phyloP scores from a whole-genome alignment of 192 early-diverging fungal genomes.

The Physocladia obscura region DNA sequence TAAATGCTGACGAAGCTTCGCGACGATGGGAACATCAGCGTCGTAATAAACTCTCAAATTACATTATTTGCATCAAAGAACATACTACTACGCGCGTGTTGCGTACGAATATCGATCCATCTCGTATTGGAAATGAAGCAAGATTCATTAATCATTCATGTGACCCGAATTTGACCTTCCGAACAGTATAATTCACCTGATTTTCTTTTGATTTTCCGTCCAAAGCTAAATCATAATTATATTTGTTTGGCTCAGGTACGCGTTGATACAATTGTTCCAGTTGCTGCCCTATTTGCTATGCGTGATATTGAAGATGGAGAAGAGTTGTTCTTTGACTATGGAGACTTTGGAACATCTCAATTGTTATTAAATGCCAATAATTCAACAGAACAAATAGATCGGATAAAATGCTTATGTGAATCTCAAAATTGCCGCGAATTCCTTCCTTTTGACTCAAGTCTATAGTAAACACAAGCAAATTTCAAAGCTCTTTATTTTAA shows the following conservation, averaged over 20 bases:
- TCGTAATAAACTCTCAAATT: slow-evolving; percentile 18
- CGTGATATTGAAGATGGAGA: slow-evolving; percentile 32
- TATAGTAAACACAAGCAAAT: slow-evolving; percentile 1
- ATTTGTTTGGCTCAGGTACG: slow-evolving; percentile 7
- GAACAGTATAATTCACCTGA: slow-evolving; percentile 11
- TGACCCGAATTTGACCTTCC: slow-evolving; percentile 34
- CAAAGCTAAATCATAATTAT: not conserved
- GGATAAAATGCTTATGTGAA: not conserved
- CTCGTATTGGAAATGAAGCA: slow-evolving; percentile 30
- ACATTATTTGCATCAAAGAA: slow-evolving; percentile 40
- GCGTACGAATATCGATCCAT: slow-evolving; percentile 43
- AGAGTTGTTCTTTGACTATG: slow-evolving; percentile 40
- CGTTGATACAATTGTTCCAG: slow-evolving; percentile 28
- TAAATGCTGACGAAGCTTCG: slow-evolving; percentile 32
- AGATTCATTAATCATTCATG: slow-evolving; percentile 49
- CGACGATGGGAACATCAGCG: slow-evolving; percentile 30
- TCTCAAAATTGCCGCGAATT: not conserved
- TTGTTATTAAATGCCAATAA: not conserved
- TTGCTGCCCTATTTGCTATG: slow-evolving; percentile 35
- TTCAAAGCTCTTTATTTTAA: too few relatives aligned
- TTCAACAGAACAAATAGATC: not conserved
- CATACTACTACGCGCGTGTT: slow-evolving; percentile 11
- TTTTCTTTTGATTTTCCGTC: not conserved
- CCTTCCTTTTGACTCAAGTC: not conserved
- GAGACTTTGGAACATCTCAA: not conserved